Evolutionary conservation across 78 protist species (phyloP).

Genomic region (Creolimax fragrantissima): DNA sequence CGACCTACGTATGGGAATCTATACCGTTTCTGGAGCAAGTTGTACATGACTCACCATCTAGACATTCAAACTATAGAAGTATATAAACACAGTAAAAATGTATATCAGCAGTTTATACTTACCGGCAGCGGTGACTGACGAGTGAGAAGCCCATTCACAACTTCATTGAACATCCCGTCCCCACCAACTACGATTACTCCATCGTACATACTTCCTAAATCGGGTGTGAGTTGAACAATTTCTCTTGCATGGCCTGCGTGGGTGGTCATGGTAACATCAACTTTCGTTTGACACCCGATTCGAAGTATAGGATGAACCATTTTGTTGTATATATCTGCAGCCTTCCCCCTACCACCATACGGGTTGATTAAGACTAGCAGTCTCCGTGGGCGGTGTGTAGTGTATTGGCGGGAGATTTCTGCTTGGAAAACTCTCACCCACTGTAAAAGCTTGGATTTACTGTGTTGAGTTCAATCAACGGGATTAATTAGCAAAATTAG

Average conservation of each 20-base stretch:
- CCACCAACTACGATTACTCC: slow-evolving; percentile 23
- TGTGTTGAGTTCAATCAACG: background rate
- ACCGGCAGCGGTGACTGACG: too few species aligned
- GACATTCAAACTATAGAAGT: background rate
- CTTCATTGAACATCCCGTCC: background rate
- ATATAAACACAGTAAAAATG: background rate
- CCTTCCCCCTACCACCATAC: background rate
- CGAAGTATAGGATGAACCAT: background rate
- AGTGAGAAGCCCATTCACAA: background rate
- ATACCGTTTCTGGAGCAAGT: background rate
- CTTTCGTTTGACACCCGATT: background rate
- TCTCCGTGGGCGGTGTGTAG: background rate
- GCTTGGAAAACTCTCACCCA: background rate
- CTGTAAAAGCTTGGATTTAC: background rate
- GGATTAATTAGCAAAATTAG: background rate
- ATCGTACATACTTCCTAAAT: background rate
- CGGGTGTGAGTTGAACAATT: background rate
- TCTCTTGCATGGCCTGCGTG: background rate
- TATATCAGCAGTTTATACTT: background rate
- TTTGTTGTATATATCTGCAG: background rate
- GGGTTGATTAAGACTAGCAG: slow-evolving; percentile 9
- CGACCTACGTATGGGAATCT: too few species aligned
- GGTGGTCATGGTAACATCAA: background rate
- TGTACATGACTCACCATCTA: background rate
- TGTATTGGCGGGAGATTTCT: background rate